A percentile compares a stretch with the other conserved stretches of the same genome.
Evolutionary conservation across 352 stramenopile genomes (phyloP).

Genomic region (Peronospora tabacina): DNA sequence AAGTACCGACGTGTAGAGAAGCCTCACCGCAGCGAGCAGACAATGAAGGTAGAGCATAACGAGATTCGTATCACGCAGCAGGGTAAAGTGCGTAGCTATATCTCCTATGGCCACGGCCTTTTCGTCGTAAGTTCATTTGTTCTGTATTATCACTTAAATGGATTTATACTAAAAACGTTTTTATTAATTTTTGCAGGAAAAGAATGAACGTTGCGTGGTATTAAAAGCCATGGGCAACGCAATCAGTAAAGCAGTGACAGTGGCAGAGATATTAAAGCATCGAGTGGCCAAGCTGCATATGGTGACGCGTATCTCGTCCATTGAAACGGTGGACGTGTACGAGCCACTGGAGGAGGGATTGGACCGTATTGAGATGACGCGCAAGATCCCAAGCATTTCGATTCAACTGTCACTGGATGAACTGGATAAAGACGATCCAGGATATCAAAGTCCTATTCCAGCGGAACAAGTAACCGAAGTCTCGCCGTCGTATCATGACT

Average conservation of each 20-base stretch:
- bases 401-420: slow-evolving; percentile 66
- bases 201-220: slow-evolving; percentile 51
- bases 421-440: slow-evolving; percentile 46
- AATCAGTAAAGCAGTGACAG: slow-evolving; percentile 80
- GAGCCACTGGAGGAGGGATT: slow-evolving; percentile 81
- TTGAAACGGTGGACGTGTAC: slow-evolving; percentile 77
- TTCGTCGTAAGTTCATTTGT: slow-evolving; percentile 39
- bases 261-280: slow-evolving; percentile 81
- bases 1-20: slow-evolving; percentile 82
- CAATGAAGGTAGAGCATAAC: slow-evolving; percentile 40
- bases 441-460: slow-evolving; percentile 71
- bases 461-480: slow-evolving; percentile 39
- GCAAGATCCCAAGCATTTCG: slow-evolving; percentile 65
- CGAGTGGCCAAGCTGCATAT: slow-evolving; percentile 63
- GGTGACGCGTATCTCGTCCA: slow-evolving; percentile 69
- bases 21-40: slow-evolving; percentile 39
- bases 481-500: slow-evolving; percentile 31
- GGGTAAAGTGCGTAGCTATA: slow-evolving; percentile 75
- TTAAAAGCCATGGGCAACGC: slow-evolving; percentile 79
- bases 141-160: slow-evolving; percentile 1
- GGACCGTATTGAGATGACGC: slow-evolving; percentile 65
- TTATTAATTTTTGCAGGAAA: slow-evolving; percentile 36
- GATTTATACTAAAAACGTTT: neutral
- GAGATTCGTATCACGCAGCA: slow-evolving; percentile 82
- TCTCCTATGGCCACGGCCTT: slow-evolving; percentile 69